Percentiles rank a stretch among this genome's conserved stretches.
Conservation (phyloP, 441 rosid genomes). For the Aquilaria agallochum region DNA sequence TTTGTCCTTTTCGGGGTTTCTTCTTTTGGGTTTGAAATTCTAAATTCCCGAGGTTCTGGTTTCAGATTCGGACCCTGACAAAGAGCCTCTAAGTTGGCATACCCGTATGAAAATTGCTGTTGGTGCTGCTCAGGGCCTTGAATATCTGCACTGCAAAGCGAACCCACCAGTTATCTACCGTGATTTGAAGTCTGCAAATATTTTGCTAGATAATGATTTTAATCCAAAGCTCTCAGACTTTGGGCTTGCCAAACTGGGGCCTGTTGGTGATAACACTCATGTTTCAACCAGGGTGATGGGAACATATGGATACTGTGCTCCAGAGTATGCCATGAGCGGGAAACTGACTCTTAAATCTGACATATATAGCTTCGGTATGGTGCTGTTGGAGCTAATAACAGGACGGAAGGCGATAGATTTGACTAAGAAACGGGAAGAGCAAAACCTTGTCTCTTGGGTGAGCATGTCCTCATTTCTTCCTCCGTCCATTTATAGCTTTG, state of each 20-base stretch:
- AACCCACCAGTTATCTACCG: slow-evolving; percentile 72
- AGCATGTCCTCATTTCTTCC: slow-evolving; percentile 15
- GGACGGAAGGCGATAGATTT: slow-evolving; percentile 59
- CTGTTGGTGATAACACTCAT: slow-evolving; percentile 72
- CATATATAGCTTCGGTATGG: slow-evolving; percentile 68
- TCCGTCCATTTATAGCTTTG: too few relatives aligned
- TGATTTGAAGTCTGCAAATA: slow-evolving; percentile 68
- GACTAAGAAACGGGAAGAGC: slow-evolving; percentile 43
- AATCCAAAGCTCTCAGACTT: slow-evolving; percentile 66
- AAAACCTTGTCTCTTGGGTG: slow-evolving; percentile 66
- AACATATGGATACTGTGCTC: slow-evolving; percentile 74
- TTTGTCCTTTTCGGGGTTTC: not conserved
- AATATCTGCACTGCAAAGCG: slow-evolving; percentile 72
- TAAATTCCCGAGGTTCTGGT: not conserved
- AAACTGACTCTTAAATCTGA: slow-evolving; percentile 66
- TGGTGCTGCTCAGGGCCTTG: slow-evolving; percentile 65
- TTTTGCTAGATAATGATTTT: slow-evolving; percentile 54
- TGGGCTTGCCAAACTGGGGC: slow-evolving; percentile 69
- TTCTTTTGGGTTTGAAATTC: not conserved
- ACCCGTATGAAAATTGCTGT: slow-evolving; percentile 64
- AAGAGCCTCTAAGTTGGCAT: slow-evolving; percentile 48
- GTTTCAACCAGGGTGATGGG: slow-evolving; percentile 84
- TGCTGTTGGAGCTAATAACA: slow-evolving; percentile 60
- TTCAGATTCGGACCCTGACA: slow-evolving; percentile 48
- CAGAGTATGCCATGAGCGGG: slow-evolving; percentile 76